Evolutionary conservation across 208 protist genomes (phyloP).

Genomic region (Perkinsela sp.): DNA sequence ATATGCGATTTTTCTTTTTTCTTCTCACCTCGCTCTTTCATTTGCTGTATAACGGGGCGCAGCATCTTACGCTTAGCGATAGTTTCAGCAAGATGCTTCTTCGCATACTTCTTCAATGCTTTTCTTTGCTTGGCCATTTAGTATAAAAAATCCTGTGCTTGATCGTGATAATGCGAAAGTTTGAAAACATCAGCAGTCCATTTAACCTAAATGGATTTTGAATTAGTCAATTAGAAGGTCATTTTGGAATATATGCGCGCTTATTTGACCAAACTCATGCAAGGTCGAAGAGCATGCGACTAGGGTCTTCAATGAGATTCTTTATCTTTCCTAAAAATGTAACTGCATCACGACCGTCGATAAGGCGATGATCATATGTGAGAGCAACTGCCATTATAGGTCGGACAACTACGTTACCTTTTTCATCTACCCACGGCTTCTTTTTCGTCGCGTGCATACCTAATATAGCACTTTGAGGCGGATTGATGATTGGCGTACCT

Average conservation of each 20-base stretch:
- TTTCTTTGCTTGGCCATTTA: not conserved
- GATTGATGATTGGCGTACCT: conserved; percentile 96
- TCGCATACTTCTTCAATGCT: not conserved
- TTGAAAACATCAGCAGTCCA: too few species aligned
- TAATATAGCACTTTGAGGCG: conserved; percentile 90
- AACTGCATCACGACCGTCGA: conserved; percentile 90
- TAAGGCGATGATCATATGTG: conserved; percentile 95
- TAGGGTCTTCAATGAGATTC: conserved; percentile 79
- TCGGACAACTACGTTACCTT: conserved; percentile 56
- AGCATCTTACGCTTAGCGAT: not conserved
- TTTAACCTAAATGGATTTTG: too few species aligned
- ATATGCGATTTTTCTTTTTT: not conserved
- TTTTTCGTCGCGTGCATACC: conserved; percentile 93
- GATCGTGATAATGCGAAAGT: too few species aligned
- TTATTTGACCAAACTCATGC: conserved; percentile 11
- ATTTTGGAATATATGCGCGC: not conserved
- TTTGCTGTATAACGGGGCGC: not conserved
- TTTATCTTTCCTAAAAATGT: conserved; percentile 91
- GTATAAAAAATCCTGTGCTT: not conserved
- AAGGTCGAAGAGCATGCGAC: conserved; percentile 68
- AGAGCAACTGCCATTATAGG: conserved; percentile 96
- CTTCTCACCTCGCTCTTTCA: not conserved
- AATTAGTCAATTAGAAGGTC: too few species aligned
- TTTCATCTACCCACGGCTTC: conserved; percentile 70
- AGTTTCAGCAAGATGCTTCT: not conserved